A percentile compares a stretch with the other conserved stretches of the same genome.
Evolutionary conservation across 352 stramenopile genomes (phyloP).

Genomic region (Blastocystis sp.): DNA sequence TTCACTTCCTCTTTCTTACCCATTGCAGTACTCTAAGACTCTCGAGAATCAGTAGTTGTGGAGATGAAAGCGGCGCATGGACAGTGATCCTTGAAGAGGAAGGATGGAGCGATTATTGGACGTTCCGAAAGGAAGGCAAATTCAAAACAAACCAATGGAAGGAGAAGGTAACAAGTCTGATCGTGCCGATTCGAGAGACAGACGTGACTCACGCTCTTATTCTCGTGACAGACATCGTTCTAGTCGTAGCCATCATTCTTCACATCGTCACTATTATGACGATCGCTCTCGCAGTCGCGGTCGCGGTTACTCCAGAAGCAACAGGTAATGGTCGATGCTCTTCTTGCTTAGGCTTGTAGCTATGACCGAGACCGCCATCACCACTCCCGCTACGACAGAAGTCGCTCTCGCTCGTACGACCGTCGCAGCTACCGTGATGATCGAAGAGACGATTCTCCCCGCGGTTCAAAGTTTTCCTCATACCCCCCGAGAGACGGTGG

Average conservation of each 20-base stretch:
- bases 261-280: constrained; percentile 30
- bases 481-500: neutral
- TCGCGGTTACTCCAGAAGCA: neutral
- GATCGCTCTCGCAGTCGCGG: constrained; percentile 17
- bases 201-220: constrained; percentile 1
- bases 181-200: neutral
- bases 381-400: neutral
- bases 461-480: neutral
- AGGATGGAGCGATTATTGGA: constrained; percentile 1
- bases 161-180: constrained; percentile 17
- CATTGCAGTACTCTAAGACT: constrained; percentile 33
- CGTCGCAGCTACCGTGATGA: neutral
- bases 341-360: neutral
- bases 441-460: neutral
- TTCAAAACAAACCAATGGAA: constrained; percentile 56
- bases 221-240: constrained; percentile 62
- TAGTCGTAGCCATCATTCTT: constrained; percentile 62
- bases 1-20: constrained; percentile 80
- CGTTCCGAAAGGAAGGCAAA: neutral
- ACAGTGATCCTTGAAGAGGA: constrained; percentile 26
- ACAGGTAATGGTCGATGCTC: neutral
- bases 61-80: too few species aligned
- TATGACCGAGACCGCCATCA: constrained; percentile 3
- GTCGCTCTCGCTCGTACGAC: constrained; percentile 43
- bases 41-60: neutral